These are phyloP conservation scores for Gremmenia infestans DNA, from an alignment of 2,329 filamentous ascomycete genomes.

Conservation along the genomic window DNA sequence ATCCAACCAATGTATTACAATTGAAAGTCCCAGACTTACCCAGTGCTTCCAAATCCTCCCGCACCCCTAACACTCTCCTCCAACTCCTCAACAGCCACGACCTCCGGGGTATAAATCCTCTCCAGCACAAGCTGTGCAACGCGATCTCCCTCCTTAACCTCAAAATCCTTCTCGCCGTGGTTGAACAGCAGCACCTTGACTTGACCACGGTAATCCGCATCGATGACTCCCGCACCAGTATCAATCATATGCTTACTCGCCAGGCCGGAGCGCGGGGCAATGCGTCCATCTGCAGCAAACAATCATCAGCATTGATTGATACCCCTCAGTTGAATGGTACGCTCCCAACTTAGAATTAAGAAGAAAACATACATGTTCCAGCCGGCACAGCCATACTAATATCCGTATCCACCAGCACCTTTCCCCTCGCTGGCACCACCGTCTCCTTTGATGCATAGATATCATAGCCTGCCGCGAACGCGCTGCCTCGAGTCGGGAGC, in stretches of 20 bases:
- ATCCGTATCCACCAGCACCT: slow-evolving; percentile 84
- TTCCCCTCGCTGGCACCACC: slow-evolving; percentile 74
- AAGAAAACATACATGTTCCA: slow-evolving; percentile 68
- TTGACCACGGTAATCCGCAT: slow-evolving; percentile 92
- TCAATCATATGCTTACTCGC: slow-evolving; percentile 95
- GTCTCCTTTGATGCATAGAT: slow-evolving; percentile 75
- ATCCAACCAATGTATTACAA: not conserved
- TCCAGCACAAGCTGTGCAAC: slow-evolving; percentile 92
- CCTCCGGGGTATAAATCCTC: slow-evolving; percentile 88
- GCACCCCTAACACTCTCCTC: slow-evolving; percentile 87
- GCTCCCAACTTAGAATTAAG: not conserved
- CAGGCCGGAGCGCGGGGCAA: slow-evolving; percentile 86
- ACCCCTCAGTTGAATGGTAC: not conserved
- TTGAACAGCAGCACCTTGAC: slow-evolving; percentile 97
- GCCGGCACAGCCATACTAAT: slow-evolving; percentile 86
- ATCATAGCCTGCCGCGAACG: slow-evolving; percentile 90
- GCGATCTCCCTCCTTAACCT: slow-evolving; percentile 78
- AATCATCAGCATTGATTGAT: not conserved
- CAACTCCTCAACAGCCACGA: slow-evolving; percentile 82
- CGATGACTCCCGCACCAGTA: slow-evolving; percentile 92
- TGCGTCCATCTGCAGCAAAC: slow-evolving; percentile 64
- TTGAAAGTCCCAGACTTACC: slow-evolving; percentile 32
- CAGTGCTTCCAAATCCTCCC: slow-evolving; percentile 89
- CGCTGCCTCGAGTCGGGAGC: slow-evolving; percentile 82
- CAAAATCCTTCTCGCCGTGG: slow-evolving; percentile 76